phyloP scores from a whole-genome alignment of 179 eudicot genomes.

The Spinacia oleracea region DNA sequence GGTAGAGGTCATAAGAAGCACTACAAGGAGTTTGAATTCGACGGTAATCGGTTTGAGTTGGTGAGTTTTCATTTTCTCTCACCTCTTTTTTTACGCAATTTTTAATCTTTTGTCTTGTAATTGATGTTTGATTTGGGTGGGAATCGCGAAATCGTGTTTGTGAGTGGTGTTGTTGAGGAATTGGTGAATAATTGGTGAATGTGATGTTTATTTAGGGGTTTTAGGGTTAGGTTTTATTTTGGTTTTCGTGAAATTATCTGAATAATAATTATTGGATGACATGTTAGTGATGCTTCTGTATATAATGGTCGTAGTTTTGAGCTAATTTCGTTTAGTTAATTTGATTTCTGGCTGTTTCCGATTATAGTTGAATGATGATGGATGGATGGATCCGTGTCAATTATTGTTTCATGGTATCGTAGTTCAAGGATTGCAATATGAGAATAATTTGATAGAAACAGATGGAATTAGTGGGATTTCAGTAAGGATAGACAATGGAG shows the following conservation, averaged over 20 bases:
- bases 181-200: neutral
- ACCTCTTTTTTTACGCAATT: neutral
- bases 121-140: neutral
- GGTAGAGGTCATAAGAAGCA: constrained; percentile 47
- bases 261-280: no score
- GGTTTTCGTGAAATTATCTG: neutral
- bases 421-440: neutral
- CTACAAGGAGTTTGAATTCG: constrained; percentile 57
- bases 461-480: neutral
- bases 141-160: neutral
- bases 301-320: neutral
- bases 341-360: neutral
- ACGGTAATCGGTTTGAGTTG: constrained; percentile 59
- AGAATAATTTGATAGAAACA: neutral
- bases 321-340: neutral
- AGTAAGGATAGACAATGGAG: no score
- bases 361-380: neutral
- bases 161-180: neutral
- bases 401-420: neutral
- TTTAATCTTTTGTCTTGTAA: neutral
- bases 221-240: constrained; percentile 17
- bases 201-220: constrained; percentile 1
- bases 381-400: neutral
- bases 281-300: neutral
- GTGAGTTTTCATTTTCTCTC: constrained; percentile 34